Percentiles rank a stretch among this genome's conserved stretches.
These are phyloP conservation scores for Fusarium torulosum DNA, from an alignment of 2,329 filamentous ascomycete species.

Conservation along the genomic window DNA sequence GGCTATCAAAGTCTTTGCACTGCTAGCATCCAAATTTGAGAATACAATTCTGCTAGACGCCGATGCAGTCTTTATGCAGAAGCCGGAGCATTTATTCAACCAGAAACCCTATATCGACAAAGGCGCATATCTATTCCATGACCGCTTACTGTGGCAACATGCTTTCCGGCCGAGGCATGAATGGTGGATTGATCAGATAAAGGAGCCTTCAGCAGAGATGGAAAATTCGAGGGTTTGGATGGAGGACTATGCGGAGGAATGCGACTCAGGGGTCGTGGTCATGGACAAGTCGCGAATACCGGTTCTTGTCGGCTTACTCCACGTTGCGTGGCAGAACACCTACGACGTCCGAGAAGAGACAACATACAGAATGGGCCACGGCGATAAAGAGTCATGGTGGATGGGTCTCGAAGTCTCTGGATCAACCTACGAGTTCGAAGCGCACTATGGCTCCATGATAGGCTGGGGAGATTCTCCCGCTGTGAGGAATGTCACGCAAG, in stretches of 20 bases:
- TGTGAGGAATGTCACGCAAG: constrained; percentile 5
- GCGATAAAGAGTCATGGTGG: constrained; percentile 62
- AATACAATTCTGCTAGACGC: constrained; percentile 55
- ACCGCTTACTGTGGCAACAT: constrained; percentile 54
- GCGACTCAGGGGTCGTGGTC: constrained; percentile 57
- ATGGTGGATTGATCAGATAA: constrained; percentile 55
- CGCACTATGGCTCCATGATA: constrained; percentile 56
- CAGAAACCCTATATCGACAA: constrained; percentile 48
- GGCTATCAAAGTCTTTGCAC: constrained; percentile 57
- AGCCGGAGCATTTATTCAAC: constrained; percentile 51
- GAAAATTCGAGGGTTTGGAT: constrained; percentile 53
- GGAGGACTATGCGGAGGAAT: constrained; percentile 56
- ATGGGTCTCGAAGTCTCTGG: constrained; percentile 57
- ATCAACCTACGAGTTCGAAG: constrained; percentile 55
- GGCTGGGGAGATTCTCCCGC: constrained; percentile 48
- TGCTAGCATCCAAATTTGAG: constrained; percentile 53
- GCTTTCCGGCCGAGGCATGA: constrained; percentile 48
- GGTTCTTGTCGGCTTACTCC: constrained; percentile 55
- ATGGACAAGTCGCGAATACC: constrained; percentile 54
- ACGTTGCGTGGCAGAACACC: constrained; percentile 59
- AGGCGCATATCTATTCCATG: constrained; percentile 57
- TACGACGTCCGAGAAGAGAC: constrained; percentile 54
- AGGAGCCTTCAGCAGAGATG: constrained; percentile 50
- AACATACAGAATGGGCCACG: constrained; percentile 56
- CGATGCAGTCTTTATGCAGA: constrained; percentile 55